A percentile compares a stretch with the other conserved stretches of the same genome.
These are phyloP conservation scores for Clathrospora elynae DNA, from an alignment of 2,329 filamentous ascomycete genomes.

Conservation along the genomic window DNA sequence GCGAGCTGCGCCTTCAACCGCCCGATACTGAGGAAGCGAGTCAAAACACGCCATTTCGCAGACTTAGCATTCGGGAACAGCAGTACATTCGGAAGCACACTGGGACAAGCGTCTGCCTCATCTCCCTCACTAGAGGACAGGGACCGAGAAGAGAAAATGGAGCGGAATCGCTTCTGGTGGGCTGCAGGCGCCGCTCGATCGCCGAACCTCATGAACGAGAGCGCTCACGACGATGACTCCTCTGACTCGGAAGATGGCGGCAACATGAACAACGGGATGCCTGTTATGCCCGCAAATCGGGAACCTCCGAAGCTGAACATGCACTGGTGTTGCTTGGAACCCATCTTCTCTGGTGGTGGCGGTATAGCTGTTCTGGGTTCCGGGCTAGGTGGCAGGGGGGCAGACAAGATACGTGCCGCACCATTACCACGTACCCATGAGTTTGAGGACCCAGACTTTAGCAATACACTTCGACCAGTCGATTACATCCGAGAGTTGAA, in stretches of 20 bases:
- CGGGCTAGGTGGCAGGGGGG: constrained; percentile 55
- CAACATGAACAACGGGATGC: constrained; percentile 45
- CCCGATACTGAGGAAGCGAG: constrained; percentile 53
- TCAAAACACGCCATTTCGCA: constrained; percentile 47
- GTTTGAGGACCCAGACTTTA: constrained; percentile 62
- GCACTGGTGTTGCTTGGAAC: constrained; percentile 65
- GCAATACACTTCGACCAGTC: constrained; percentile 55
- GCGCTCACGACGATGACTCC: constrained; percentile 45
- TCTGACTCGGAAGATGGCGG: constrained; percentile 47
- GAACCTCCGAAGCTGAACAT: constrained; percentile 59
- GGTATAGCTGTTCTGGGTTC: constrained; percentile 62
- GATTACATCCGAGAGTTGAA: constrained; percentile 50
- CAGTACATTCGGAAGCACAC: constrained; percentile 30
- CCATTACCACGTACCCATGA: constrained; percentile 60
- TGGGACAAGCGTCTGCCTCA: constrained; percentile 40
- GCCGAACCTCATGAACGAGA: constrained; percentile 64
- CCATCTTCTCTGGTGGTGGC: constrained; percentile 64
- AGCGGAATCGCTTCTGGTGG: constrained; percentile 61
- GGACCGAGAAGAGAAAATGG: constrained; percentile 25
- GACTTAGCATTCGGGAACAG: constrained; percentile 43
- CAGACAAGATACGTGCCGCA: constrained; percentile 61
- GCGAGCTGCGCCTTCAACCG: constrained; percentile 64
- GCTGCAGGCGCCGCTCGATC: constrained; percentile 60
- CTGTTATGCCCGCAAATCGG: constrained; percentile 38
- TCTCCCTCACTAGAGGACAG: constrained; percentile 31